Percentiles rank a stretch among this genome's conserved stretches.
These are phyloP conservation scores for Solanum paucissectum DNA, from an alignment of 257 asterid species.

Conservation along the genomic window DNA sequence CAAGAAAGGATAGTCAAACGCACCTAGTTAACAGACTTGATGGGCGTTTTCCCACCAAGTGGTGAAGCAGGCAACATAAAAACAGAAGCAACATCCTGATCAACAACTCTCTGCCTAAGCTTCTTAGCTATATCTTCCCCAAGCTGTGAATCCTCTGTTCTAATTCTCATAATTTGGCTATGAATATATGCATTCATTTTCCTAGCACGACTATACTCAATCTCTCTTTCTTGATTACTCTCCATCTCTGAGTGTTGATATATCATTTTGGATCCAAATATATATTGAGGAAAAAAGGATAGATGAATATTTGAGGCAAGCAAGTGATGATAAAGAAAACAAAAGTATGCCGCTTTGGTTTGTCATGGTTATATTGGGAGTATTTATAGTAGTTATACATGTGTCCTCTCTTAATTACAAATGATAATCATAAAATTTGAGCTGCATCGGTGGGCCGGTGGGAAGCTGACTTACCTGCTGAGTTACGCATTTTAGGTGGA, in stretches of 20 bases:
- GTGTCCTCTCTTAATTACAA: not conserved
- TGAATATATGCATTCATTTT: not conserved
- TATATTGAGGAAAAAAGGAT: not conserved
- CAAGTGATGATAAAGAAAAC: not conserved
- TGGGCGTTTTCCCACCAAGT: not conserved
- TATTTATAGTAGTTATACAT: not conserved
- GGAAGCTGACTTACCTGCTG: not conserved
- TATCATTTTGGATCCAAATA: not conserved
- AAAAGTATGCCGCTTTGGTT: not conserved
- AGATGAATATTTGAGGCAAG: not conserved
- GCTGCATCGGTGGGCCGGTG: not conserved
- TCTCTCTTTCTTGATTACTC: not conserved
- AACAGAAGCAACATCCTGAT: not conserved
- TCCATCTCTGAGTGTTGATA: not conserved
- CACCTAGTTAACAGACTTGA: not conserved
- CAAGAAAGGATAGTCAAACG: not conserved
- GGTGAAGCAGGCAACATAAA: constrained; percentile 7
- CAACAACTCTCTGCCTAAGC: not conserved
- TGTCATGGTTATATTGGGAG: not conserved
- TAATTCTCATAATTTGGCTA: not conserved
- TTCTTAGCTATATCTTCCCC: constrained; percentile 1
- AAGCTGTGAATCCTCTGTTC: not conserved
- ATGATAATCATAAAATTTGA: not conserved
- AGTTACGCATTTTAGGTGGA: constrained; percentile 4
- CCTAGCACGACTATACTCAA: not conserved